Conservation (phyloP, 805 yeast species). For the Clavispora asparagi region DNA sequence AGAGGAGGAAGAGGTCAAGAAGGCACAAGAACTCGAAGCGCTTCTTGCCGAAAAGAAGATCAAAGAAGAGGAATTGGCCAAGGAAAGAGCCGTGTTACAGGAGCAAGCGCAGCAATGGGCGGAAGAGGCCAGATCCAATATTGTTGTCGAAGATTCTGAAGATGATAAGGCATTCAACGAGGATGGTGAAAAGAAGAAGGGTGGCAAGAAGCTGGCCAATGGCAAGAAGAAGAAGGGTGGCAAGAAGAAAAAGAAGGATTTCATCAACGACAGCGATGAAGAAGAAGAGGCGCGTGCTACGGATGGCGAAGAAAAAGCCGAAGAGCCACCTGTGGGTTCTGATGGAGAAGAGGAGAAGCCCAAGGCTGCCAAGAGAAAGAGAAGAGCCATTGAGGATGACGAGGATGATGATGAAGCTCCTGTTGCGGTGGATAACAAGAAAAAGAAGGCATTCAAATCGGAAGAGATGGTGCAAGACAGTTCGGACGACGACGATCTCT, state of each 20-base stretch:
- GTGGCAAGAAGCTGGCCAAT: slow-evolving; percentile 18
- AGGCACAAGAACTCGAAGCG: slow-evolving; percentile 34
- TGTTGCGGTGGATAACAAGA: slow-evolving; percentile 18
- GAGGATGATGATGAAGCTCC: slow-evolving; percentile 21
- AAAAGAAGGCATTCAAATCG: slow-evolving; percentile 25
- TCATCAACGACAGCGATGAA: slow-evolving; percentile 31
- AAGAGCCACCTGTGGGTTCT: slow-evolving; percentile 3
- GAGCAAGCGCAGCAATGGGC: slow-evolving; percentile 51
- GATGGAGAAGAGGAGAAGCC: slow-evolving; percentile 11
- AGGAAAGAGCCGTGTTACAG: slow-evolving; percentile 43
- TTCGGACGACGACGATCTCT: slow-evolving; percentile 39
- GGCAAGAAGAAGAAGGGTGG: slow-evolving; percentile 16
- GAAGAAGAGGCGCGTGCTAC: slow-evolving; percentile 20
- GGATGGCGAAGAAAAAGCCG: slow-evolving; percentile 14
- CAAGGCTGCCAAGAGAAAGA: slow-evolving; percentile 18
- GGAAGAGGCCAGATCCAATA: slow-evolving; percentile 36
- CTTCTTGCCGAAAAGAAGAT: slow-evolving; percentile 40
- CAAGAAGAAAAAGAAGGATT: slow-evolving; percentile 23
- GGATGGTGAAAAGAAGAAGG: slow-evolving; percentile 17
- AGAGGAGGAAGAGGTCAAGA: slow-evolving; percentile 48
- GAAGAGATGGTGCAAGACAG: slow-evolving; percentile 39
- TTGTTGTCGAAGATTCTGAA: slow-evolving; percentile 35
- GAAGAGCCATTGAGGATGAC: slow-evolving; percentile 31
- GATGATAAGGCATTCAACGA: slow-evolving; percentile 28
- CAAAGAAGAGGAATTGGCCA: slow-evolving; percentile 39